Percentiles rank a stretch among this genome's conserved stretches.
Conservation (phyloP, 225 moss, liverwort and hornwort genomes). For the Sphagnum contortum region DNA sequence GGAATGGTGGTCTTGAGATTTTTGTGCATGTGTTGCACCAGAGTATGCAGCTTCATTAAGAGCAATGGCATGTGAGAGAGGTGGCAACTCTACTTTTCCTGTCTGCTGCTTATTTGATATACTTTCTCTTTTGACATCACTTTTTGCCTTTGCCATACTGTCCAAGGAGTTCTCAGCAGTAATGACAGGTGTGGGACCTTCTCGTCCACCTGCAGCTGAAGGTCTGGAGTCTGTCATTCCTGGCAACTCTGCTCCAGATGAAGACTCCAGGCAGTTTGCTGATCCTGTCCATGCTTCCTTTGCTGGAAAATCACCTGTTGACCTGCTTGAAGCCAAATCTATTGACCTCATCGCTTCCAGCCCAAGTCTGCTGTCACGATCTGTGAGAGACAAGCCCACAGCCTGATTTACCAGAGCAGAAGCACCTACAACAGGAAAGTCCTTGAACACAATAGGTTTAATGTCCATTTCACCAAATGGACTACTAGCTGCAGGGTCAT, state of each 20-base stretch:
- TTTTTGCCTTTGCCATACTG: background rate
- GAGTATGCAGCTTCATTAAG: slow-evolving; percentile 16
- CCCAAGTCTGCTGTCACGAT: slow-evolving; percentile 46
- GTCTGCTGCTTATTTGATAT: slow-evolving; percentile 20
- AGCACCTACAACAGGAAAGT: slow-evolving; percentile 1
- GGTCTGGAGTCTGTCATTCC: too few species aligned
- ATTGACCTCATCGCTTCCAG: slow-evolving; percentile 44
- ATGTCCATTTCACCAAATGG: slow-evolving; percentile 3
- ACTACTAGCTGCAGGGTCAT: background rate
- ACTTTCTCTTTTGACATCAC: slow-evolving; percentile 17
- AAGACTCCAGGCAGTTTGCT: too few species aligned
- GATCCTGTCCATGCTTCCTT: slow-evolving; percentile 4
- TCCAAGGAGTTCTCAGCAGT: too few species aligned
- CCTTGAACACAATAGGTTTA: background rate
- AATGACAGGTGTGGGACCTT: too few species aligned
- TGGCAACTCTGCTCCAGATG: too few species aligned
- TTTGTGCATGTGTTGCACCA: slow-evolving; percentile 19
- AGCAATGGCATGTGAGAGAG: slow-evolving; percentile 37
- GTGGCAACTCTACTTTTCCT: slow-evolving; percentile 32
- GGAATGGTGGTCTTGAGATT: slow-evolving; percentile 25
- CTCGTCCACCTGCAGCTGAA: too few species aligned
- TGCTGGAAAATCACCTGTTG: slow-evolving; percentile 18
- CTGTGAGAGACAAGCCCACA: slow-evolving; percentile 23
- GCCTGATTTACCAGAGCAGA: slow-evolving; percentile 10
- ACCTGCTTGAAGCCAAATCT: slow-evolving; percentile 33